Evolutionary conservation across 2,329 filamentous ascomycete species (phyloP), one percentile per base, ranked within the genome.

Genomic region (Ophiostoma sp.): DNA sequence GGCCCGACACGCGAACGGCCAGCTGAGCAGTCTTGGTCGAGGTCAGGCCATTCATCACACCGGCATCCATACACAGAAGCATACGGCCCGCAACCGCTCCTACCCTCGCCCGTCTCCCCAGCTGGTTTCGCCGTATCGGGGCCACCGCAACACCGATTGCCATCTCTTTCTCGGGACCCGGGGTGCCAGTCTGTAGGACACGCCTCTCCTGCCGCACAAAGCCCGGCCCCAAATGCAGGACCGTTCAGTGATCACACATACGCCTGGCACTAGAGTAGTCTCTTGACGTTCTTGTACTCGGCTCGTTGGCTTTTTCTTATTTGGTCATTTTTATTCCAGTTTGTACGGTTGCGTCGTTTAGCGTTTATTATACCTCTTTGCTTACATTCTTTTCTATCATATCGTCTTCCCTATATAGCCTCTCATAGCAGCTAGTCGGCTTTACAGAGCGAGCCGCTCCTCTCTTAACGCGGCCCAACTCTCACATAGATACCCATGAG

Each of bases 181-280:
- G 66, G 41, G 6, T 67, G 52, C 63, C 68, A 62, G 8, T 49
- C 65, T 7, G 36, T 49, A 47, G 47, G 12, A 9, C 63, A 65
- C 36, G 18, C 42, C 45, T 44, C 42, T 0, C 65, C 62, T 6
- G 38, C 18, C 3, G 14, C 42, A 5, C 68, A 47, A 11, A 58
- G 62, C n/a, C 45, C 52, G 4, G 49, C 18, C 4, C 27, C 27
- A 4, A 63, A 62, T 18, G 64, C 66, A n/a, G 65, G 49, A n/a
- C 16, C 68, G 7, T 16, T 45, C 2, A 36, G 52, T 12, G 63
- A 58, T 18, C n/a, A 40, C 36, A 36, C 45, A 40, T 66, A 47
- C 40, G 42, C 58, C 27, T 66, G 68, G 55, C 55, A 44, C 42
- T 27, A 27, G 27, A 27, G 27, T 27, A 2, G 27, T 27, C 27